phyloP scores from a whole-genome alignment of 2,329 filamentous ascomycete species.

The Diaporthe velutina region DNA sequence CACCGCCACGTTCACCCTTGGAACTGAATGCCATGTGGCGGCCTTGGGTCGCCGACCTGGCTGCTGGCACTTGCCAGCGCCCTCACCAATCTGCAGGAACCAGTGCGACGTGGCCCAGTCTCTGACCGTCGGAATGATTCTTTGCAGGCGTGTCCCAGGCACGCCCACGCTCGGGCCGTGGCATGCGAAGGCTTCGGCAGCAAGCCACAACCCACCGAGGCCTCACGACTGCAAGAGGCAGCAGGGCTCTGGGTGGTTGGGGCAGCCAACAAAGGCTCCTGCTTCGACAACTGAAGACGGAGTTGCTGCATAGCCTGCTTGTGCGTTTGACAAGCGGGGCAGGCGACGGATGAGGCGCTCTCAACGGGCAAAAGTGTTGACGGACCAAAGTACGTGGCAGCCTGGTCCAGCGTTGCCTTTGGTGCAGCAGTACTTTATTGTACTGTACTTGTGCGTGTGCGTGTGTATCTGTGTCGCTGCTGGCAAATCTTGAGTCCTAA shows the following conservation, averaged over 20 bases:
- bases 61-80: slow-evolving; percentile 18
- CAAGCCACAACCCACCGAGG: slow-evolving; percentile 23
- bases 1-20: slow-evolving; percentile 4
- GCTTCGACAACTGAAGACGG: not conserved
- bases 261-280: not conserved
- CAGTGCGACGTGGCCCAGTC: slow-evolving; percentile 24
- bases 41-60: slow-evolving; percentile 5
- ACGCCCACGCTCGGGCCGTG: slow-evolving; percentile 22
- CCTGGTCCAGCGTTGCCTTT: slow-evolving; percentile 6
- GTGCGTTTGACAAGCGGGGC: not conserved
- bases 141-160: not conserved
- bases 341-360: not conserved
- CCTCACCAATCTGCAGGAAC: not conserved
- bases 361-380: slow-evolving; percentile 11
- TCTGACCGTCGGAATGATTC: slow-evolving; percentile 5
- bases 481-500: not conserved
- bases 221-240: slow-evolving; percentile 9
- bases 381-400: not conserved
- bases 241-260: not conserved
- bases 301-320: slow-evolving; percentile 3
- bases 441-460: not conserved
- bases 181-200: not conserved
- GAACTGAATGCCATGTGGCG: not conserved
- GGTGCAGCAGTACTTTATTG: not conserved
- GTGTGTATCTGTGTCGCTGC: not conserved